Evolutionary conservation across 768 basidiomycete genomes (phyloP).

Genomic region (Phylloporus sp.): DNA sequence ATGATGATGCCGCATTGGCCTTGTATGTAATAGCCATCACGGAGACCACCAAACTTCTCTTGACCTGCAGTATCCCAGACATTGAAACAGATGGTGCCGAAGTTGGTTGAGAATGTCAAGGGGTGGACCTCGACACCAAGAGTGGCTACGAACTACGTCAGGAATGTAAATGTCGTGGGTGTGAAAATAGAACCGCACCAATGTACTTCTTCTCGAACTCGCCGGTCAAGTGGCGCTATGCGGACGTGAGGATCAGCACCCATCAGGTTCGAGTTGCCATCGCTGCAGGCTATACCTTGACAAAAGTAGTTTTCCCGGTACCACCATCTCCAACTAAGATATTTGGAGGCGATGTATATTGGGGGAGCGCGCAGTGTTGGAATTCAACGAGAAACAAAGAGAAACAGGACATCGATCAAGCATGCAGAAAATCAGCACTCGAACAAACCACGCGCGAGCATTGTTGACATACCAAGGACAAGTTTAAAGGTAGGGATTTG

Average conservation of each 20-base stretch:
- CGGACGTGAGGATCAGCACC: constrained; percentile 46
- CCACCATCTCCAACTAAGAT: constrained; percentile 87
- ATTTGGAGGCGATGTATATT: not conserved
- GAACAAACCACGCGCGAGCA: constrained; percentile 5
- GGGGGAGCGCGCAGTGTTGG: constrained; percentile 5
- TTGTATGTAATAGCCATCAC: constrained; percentile 95
- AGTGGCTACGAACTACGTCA: constrained; percentile 59
- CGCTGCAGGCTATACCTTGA: constrained; percentile 61
- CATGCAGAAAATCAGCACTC: constrained; percentile 25
- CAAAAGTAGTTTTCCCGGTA: constrained; percentile 97
- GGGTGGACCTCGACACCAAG: constrained; percentile 99
- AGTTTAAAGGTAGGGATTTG: constrained; percentile 96
- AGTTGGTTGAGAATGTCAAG: constrained; percentile 94
- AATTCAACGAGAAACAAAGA: constrained; percentile 9
- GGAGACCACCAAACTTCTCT: constrained; percentile 99
- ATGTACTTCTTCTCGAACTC: constrained; percentile 99
- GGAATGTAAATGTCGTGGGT: constrained; percentile 11
- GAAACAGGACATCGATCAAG: constrained; percentile 49
- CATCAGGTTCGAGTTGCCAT: constrained; percentile 36
- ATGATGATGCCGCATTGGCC: constrained; percentile 99
- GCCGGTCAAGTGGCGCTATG: constrained; percentile 93
- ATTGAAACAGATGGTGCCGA: constrained; percentile 98
- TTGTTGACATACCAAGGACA: constrained; percentile 77
- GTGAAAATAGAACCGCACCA: constrained; percentile 47
- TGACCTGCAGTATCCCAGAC: constrained; percentile 99